These are phyloP conservation scores for Thelephora aurantiotincta DNA, from an alignment of 768 basidiomycete genomes.

Conservation along the genomic window DNA sequence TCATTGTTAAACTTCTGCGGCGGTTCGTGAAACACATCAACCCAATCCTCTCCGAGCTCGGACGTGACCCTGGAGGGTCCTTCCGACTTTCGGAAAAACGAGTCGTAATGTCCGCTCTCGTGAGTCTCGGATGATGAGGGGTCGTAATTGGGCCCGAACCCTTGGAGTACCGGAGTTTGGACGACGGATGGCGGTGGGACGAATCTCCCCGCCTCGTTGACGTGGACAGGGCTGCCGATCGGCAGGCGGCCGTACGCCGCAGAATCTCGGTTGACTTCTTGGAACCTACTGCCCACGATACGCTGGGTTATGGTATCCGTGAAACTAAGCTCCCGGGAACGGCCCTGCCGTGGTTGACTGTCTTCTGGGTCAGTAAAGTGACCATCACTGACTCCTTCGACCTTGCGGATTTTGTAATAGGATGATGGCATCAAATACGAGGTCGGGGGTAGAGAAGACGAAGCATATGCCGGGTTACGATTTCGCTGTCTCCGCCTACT, in stretches of 20 bases:
- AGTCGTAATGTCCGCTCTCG: background rate
- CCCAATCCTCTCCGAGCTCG: slow-evolving; percentile 35
- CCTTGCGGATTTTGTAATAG: slow-evolving; percentile 59
- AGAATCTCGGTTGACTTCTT: slow-evolving; percentile 56
- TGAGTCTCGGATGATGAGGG: background rate
- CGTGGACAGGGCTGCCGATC: slow-evolving; percentile 40
- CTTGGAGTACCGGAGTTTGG: slow-evolving; percentile 34
- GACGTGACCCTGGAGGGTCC: background rate
- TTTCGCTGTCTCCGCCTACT: slow-evolving; percentile 32
- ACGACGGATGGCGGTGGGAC: slow-evolving; percentile 12
- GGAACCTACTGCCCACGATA: slow-evolving; percentile 53
- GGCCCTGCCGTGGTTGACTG: slow-evolving; percentile 5
- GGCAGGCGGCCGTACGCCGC: slow-evolving; percentile 42
- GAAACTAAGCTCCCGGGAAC: slow-evolving; percentile 21
- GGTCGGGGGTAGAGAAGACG: slow-evolving; percentile 59
- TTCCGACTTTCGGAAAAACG: background rate
- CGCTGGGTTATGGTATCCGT: slow-evolving; percentile 48
- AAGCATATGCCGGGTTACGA: slow-evolving; percentile 46
- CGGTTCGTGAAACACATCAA: slow-evolving; percentile 36
- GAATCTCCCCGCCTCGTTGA: slow-evolving; percentile 37
- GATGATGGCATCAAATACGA: slow-evolving; percentile 71
- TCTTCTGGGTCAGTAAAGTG: slow-evolving; percentile 34
- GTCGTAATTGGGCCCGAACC: slow-evolving; percentile 35
- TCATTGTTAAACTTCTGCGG: slow-evolving; percentile 21
- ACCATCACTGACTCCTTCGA: slow-evolving; percentile 47